Conservation (phyloP, 2,329 filamentous ascomycete species). For the Fusarium sp. region DNA sequence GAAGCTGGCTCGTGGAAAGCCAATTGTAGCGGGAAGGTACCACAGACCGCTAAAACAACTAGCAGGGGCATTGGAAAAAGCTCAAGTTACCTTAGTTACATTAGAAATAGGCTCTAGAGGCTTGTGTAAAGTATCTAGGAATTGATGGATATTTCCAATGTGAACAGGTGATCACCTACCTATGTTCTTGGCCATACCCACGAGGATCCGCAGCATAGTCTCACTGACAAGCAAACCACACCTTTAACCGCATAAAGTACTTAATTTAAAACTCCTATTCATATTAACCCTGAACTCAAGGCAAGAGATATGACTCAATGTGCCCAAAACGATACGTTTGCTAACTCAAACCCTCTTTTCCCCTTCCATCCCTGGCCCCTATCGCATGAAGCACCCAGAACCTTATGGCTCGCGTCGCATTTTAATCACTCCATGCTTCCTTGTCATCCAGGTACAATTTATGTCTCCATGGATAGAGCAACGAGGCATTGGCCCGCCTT, state of each 20-base stretch:
- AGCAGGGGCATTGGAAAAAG: background rate
- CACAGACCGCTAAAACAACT: background rate
- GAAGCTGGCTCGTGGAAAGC: background rate
- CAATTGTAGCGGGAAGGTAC: background rate
- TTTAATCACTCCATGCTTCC: background rate
- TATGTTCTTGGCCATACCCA: no score
- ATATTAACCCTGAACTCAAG: no score
- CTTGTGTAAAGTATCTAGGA: no score
- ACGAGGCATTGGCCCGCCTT: background rate
- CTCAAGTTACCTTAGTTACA: no score
- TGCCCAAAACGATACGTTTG: no score
- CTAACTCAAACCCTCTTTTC: no score
- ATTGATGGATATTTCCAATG: no score
- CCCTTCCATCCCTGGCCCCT: background rate
- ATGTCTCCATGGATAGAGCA: background rate
- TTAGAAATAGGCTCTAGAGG: no score
- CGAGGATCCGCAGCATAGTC: no score
- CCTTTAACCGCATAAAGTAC: background rate
- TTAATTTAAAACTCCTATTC: background rate
- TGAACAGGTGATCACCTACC: no score
- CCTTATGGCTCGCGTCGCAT: background rate
- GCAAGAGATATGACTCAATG: accelerated
- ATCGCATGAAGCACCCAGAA: no score
- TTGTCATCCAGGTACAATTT: background rate
- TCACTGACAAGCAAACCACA: background rate